Evolutionary conservation across 352 stramenopile species (phyloP).

Genomic region (Vaucheria bursata): DNA sequence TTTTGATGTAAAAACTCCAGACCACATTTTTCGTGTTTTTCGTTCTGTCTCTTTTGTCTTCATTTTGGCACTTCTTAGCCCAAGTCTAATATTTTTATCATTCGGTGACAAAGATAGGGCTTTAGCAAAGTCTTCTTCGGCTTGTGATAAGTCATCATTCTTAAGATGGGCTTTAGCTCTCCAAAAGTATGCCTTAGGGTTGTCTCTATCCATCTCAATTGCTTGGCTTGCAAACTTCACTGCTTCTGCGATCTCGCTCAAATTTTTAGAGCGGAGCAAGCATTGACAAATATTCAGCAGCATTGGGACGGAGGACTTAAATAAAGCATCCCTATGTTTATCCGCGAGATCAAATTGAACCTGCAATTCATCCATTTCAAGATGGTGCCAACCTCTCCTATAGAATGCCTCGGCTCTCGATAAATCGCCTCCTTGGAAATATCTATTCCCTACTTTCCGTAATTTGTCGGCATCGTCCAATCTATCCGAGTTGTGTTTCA

Average conservation of each 20-base stretch:
- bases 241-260: neutral
- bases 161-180: conserved; percentile 33
- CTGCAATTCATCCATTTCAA: conserved; percentile 40
- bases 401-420: neutral
- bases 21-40: conserved; percentile 1
- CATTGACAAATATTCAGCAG: conserved; percentile 44
- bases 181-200: conserved; percentile 39
- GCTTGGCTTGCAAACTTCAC: conserved; percentile 17
- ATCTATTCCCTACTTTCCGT: neutral
- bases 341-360: conserved; percentile 40
- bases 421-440: neutral
- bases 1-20: conserved; percentile 27
- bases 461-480: neutral
- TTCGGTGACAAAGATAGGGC: conserved; percentile 11
- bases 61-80: conserved; percentile 18
- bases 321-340: conserved; percentile 16
- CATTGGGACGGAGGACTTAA: conserved; percentile 14
- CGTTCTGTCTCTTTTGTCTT: conserved; percentile 15
- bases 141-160: conserved; percentile 17
- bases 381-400: conserved; percentile 19
- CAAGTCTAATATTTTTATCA: conserved; percentile 22
- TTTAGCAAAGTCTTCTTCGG: conserved; percentile 11
- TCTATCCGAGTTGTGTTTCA: neutral
- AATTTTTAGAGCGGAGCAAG: neutral
- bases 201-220: conserved; percentile 29